Conservation (phyloP, 768 basidiomycete genomes). For the Megacollybia marginata region DNA sequence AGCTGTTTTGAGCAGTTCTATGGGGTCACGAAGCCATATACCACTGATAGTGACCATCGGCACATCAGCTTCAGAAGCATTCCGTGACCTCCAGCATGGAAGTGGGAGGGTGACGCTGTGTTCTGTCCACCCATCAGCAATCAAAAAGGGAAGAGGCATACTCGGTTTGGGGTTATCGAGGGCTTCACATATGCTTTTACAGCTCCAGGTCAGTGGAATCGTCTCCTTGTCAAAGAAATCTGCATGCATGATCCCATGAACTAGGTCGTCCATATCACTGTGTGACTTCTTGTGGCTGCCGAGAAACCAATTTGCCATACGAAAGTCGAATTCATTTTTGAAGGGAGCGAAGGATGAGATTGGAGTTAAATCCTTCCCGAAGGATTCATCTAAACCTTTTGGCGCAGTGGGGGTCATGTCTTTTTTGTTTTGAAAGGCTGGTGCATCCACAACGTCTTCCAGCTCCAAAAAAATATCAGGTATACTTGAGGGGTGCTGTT, state of each 20-base stretch:
- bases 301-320: constrained; percentile 16
- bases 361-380: background rate
- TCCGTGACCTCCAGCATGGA: constrained; percentile 7
- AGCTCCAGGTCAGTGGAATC: constrained; percentile 4
- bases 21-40: constrained; percentile 17
- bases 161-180: background rate
- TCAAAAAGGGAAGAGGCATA: background rate
- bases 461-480: background rate
- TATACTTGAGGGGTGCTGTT: background rate
- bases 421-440: background rate
- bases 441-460: constrained; percentile 1
- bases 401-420: background rate
- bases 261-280: constrained; percentile 5
- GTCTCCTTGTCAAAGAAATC: constrained; percentile 10
- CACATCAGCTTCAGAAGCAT: constrained; percentile 4
- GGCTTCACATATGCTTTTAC: constrained; percentile 11
- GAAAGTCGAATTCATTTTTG: constrained; percentile 8
- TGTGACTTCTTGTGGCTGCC: constrained; percentile 12
- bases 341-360: constrained; percentile 8
- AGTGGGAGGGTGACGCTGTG: constrained; percentile 7
- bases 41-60: constrained; percentile 17
- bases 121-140: constrained; percentile 8
- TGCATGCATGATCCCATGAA: constrained; percentile 10
- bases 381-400: background rate
- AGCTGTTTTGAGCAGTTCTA: constrained; percentile 16